phyloP scores from a whole-genome alignment of 176 grass and related monocot genomes.

The Raddia guianensis region DNA sequence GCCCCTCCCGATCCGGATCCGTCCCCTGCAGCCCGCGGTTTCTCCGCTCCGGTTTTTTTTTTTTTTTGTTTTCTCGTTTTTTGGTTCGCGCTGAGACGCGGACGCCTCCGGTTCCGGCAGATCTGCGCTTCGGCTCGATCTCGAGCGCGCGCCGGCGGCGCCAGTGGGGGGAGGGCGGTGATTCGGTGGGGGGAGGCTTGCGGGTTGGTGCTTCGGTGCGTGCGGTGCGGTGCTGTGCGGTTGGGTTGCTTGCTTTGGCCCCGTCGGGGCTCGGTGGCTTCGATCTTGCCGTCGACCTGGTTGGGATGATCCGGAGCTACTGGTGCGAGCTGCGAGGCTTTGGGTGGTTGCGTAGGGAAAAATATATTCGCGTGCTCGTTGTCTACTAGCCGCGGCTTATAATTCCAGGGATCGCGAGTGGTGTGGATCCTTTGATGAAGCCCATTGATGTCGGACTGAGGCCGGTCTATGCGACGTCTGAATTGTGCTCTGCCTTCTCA shows the following conservation, averaged over 20 bases:
- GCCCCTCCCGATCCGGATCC: slow-evolving; percentile 38
- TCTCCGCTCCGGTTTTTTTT: background rate
- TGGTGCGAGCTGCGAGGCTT: background rate
- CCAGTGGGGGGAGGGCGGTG: background rate
- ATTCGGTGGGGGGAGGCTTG: background rate
- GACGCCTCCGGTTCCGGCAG: slow-evolving; percentile 23
- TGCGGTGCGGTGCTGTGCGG: too few relatives aligned
- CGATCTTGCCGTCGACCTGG: background rate
- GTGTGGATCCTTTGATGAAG: background rate
- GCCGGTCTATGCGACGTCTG: background rate
- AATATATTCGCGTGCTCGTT: background rate
- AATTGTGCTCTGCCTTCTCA: background rate
- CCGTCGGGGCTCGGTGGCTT: background rate
- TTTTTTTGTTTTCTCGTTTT: background rate
- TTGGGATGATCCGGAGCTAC: background rate
- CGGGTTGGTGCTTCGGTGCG: background rate
- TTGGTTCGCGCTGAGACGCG: background rate
- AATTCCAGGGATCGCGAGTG: background rate
- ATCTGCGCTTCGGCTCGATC: slow-evolving; percentile 16
- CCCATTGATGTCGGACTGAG: background rate
- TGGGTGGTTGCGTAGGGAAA: background rate
- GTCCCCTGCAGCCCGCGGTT: background rate
- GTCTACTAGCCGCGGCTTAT: background rate
- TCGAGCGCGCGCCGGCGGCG: background rate
- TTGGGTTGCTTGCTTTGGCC: background rate